Conservation (phyloP, 176 grass and related monocot species). For the Lolium rigidum region DNA sequence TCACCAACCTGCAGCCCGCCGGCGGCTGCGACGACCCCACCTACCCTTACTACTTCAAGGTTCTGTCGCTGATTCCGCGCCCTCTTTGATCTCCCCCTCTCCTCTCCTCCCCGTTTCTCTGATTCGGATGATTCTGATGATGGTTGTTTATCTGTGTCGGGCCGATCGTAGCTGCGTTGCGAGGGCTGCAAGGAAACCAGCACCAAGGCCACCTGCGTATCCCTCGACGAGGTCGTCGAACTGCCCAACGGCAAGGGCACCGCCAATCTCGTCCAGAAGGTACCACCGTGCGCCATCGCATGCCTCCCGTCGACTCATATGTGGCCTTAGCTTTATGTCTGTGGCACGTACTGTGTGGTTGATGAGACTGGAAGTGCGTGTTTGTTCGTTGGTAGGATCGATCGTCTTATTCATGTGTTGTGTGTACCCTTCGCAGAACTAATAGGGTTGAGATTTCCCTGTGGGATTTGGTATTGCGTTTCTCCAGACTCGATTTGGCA, state of each 20-base stretch:
- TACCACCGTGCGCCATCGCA: constrained; percentile 18
- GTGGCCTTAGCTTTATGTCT: not conserved
- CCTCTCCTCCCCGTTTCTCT: not conserved
- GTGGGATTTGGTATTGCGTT: not conserved
- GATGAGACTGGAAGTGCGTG: not conserved
- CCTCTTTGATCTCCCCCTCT: not conserved
- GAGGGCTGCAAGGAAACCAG: constrained; percentile 87
- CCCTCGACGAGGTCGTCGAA: constrained; percentile 60
- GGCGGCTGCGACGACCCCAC: constrained; percentile 75
- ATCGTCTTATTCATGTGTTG: not conserved
- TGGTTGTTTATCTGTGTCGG: not conserved
- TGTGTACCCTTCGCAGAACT: constrained; percentile 13
- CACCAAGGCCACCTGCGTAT: constrained; percentile 69
- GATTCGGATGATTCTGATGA: constrained; percentile 7
- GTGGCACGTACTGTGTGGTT: not conserved
- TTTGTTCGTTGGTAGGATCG: not conserved
- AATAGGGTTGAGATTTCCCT: not conserved
- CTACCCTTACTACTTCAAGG: constrained; percentile 91
- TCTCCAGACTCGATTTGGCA: not conserved
- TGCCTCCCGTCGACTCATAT: constrained; percentile 9
- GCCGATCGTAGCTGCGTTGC: constrained; percentile 69
- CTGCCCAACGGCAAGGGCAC: constrained; percentile 65
- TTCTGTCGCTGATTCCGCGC: not conserved
- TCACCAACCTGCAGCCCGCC: constrained; percentile 73
- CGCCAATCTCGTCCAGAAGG: constrained; percentile 88